Base-by-base conservation (phyloP, 1,284 basidiomycete genomes). In the Thelephora terrestris region DNA sequence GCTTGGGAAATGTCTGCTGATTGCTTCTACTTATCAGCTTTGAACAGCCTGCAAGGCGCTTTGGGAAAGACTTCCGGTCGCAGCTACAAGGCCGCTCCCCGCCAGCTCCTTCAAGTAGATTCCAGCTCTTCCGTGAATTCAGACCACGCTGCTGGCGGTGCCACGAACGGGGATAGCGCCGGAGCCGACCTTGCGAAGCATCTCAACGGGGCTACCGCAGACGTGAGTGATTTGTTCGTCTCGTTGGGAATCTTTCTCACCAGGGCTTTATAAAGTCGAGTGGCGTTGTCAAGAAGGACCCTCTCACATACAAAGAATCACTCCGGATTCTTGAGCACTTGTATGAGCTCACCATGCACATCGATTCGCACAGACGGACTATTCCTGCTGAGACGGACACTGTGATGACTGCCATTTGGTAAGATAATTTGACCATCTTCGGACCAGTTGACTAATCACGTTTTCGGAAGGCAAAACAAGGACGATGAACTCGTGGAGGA, bases 61-160 rank as follows among this genome's bases (percentile, higher is more conserved):
- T 75, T 99, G 6, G 96, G 96, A 2, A 91, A 85, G 64, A 94
- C 89, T n/a, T 90, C 86, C 53, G 85, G 91, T 21, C 73, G 90
- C 52, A 92, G 90, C 50, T 91, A 94, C 61, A 92, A 92, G 63
- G 91, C 91, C 32, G 92, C 92, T n/a, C 96, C 95, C 21, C 80
- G 94, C 42, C 95, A 96, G 55, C 79, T 99, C 38, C 75, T 99
- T 4, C 92, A 98, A 64, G 88, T 99, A 27, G 83, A 87, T 46
- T 14, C 29, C 12, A 12, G 7, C 29, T 32, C 29, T 32, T 32
- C 29, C 29, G 29, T 32, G 12, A 32, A 32, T 32, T 34, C 61
- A 27, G 38, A 25, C 12, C 39, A 42, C 39, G 39, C 32, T 57
- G 60, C 70, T 36, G 61, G 63, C 29, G 70, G 61, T 42, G 65